Conservation (phyloP, 108 stramenopile species). For the Bacterosira constricta region DNA sequence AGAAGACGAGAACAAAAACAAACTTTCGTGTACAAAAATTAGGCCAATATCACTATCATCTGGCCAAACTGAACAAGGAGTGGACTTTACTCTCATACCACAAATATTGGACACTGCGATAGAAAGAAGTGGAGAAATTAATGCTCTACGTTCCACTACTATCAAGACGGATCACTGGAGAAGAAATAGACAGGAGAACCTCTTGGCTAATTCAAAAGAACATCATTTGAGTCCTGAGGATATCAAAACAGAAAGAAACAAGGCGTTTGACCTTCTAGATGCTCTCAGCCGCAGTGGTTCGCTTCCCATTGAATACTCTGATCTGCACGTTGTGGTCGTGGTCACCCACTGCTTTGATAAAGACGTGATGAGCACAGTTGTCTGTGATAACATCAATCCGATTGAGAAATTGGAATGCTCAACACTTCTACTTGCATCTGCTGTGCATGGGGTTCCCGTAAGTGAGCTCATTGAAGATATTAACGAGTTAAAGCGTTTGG, state of each 20-base stretch:
- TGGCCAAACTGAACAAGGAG: not conserved
- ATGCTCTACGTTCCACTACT: constrained; percentile 65
- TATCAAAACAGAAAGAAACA: constrained; percentile 58
- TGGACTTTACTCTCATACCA: constrained; percentile 69
- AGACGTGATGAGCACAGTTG: constrained; percentile 71
- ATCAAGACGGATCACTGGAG: constrained; percentile 63
- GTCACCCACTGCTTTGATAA: constrained; percentile 86
- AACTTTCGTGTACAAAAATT: too few species aligned
- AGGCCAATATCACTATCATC: too few species aligned
- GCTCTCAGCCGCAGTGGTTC: constrained; percentile 83
- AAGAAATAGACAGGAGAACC: constrained; percentile 56
- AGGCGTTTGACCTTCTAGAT: constrained; percentile 86
- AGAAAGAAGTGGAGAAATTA: constrained; percentile 53
- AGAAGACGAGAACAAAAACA: too few species aligned
- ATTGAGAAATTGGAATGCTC: constrained; percentile 84
- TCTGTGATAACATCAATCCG: constrained; percentile 85
- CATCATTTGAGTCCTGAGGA: constrained; percentile 34
- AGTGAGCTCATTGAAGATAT: constrained; percentile 45
- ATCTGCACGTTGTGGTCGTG: constrained; percentile 85
- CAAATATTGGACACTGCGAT: constrained; percentile 63
- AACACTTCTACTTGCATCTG: constrained; percentile 62
- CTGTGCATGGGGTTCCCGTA: constrained; percentile 60
- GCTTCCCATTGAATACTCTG: constrained; percentile 59
- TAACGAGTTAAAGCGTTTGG: constrained; percentile 34
- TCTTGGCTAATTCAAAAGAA: constrained; percentile 36